These are phyloP conservation scores for Eucommia ulmoides DNA, from an alignment of 257 asterid species.

Conservation along the genomic window DNA sequence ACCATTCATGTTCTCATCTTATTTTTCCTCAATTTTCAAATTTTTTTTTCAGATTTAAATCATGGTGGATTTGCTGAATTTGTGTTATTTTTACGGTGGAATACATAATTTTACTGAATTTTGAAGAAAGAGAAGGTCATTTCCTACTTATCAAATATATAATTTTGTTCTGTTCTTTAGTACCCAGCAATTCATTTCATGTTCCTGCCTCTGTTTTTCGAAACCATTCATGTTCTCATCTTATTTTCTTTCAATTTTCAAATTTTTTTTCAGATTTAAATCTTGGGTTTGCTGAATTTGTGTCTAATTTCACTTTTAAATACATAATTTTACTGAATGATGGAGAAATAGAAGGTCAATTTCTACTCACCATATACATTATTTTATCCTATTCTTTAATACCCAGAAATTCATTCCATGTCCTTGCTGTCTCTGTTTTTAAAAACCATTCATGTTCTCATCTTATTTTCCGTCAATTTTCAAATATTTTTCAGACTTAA, in stretches of 20 bases:
- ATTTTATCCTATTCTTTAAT: too few species aligned
- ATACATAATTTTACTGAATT: background rate
- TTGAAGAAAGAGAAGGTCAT: constrained; percentile 55
- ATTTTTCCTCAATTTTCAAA: background rate
- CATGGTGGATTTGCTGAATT: too few species aligned
- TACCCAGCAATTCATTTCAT: too few species aligned
- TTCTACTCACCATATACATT: too few species aligned
- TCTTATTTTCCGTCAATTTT: background rate
- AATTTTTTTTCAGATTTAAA: background rate
- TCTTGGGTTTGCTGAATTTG: too few species aligned
- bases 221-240: background rate
- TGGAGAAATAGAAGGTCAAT: constrained; percentile 52
- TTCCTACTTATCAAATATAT: too few species aligned
- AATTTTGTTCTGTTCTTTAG: too few species aligned
- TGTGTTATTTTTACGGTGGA: too few species aligned
- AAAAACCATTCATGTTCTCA: background rate
- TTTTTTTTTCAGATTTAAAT: background rate
- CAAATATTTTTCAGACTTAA: background rate
- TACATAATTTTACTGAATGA: constrained; percentile 1
- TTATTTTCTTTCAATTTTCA: background rate
- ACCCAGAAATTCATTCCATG: background rate
- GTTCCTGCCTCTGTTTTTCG: background rate
- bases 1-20: background rate
- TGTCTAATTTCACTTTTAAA: too few species aligned
- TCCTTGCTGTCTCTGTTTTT: background rate